Conservation (phyloP, 1,284 basidiomycete species). For the Phenoliferia sp. region DNA sequence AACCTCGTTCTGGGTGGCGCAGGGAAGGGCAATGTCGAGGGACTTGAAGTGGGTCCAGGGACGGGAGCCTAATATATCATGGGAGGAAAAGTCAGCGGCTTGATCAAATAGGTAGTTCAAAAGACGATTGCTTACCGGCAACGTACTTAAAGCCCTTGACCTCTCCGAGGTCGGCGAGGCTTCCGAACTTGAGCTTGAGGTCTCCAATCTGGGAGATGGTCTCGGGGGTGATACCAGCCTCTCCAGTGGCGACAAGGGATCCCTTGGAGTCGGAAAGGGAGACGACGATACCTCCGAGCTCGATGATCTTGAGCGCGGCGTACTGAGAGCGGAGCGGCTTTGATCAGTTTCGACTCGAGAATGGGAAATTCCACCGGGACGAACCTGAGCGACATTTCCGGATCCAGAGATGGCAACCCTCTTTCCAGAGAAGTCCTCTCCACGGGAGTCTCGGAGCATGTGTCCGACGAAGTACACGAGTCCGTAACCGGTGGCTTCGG, state of each 20-base stretch:
- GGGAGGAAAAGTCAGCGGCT: neutral
- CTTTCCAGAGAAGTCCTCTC: conserved; percentile 50
- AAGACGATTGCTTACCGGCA: conserved; percentile 48
- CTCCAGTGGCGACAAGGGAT: conserved; percentile 55
- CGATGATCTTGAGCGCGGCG: conserved; percentile 73
- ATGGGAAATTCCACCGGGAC: neutral
- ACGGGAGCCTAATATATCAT: conserved; percentile 43
- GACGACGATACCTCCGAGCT: conserved; percentile 67
- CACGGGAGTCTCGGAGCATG: conserved; percentile 24
- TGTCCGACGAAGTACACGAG: neutral
- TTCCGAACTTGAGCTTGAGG: conserved; percentile 62
- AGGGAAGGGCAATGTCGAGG: conserved; percentile 69
- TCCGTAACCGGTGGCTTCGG: conserved; percentile 57
- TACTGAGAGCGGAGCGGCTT: conserved; percentile 58
- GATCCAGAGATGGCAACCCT: conserved; percentile 62
- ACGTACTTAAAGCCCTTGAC: conserved; percentile 58
- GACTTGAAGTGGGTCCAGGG: conserved; percentile 68
- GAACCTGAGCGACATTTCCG: conserved; percentile 37
- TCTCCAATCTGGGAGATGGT: conserved; percentile 56
- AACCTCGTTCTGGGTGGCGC: conserved; percentile 75
- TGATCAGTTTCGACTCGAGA: conserved; percentile 41
- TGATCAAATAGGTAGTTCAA: neutral
- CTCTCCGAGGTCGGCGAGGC: conserved; percentile 53
- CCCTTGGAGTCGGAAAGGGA: conserved; percentile 77
- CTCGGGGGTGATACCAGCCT: conserved; percentile 56